These are phyloP conservation scores for Gigaspora rosea DNA, from an alignment of 192 early-diverging fungal genomes.

Conservation along the genomic window DNA sequence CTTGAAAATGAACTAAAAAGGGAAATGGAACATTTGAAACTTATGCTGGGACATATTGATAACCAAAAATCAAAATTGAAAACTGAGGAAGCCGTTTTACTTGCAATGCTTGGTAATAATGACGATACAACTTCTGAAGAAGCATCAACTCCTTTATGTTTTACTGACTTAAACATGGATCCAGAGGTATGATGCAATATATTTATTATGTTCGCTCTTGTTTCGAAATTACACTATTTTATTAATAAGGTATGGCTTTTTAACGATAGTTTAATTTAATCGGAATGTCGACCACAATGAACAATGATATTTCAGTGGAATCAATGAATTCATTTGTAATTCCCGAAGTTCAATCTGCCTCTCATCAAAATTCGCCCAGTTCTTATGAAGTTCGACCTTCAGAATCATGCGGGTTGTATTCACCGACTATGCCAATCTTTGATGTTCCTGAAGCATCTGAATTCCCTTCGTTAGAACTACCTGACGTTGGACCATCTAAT, in stretches of 20 bases:
- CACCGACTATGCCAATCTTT: neutral
- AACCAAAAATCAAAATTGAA: neutral
- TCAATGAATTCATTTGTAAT: neutral
- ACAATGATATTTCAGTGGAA: neutral
- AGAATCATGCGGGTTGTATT: neutral
- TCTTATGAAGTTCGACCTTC: neutral
- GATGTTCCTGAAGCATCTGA: neutral
- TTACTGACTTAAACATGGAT: neutral
- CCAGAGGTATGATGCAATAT: neutral
- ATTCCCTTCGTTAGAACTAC: neutral
- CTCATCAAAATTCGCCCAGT: neutral
- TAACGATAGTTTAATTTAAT: neutral
- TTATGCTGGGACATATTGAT: neutral
- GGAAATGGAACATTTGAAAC: neutral
- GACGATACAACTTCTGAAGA: neutral
- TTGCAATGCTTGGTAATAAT: neutral
- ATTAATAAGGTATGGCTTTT: neutral
- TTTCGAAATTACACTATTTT: no score
- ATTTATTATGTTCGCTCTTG: neutral
- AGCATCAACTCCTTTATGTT: neutral
- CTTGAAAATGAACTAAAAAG: neutral
- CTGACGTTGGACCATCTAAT: neutral
- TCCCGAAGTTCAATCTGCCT: neutral
- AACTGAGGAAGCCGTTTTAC: neutral
- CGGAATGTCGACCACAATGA: neutral